phyloP scores from a whole-genome alignment of 139 green algal genomes.

The Mesotaenium endlicherianum region DNA sequence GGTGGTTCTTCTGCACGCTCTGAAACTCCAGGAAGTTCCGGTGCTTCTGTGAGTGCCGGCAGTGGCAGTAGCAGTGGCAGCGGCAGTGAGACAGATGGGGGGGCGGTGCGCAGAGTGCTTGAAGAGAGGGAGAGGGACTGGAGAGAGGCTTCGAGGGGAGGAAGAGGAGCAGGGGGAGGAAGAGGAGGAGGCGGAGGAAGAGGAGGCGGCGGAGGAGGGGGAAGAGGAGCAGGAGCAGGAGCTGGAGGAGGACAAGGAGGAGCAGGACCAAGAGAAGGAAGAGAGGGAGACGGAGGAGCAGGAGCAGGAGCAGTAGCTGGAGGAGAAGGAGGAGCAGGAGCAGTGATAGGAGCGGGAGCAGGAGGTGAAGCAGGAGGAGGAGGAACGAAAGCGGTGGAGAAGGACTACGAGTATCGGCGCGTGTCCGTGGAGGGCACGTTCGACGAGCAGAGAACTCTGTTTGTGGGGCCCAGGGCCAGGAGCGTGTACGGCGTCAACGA shows the following conservation, averaged over 20 bases:
- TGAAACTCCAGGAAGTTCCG: no score
- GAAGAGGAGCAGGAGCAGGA: no score
- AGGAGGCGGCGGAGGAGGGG: neutral
- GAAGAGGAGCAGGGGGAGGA: neutral
- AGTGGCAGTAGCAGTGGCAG: no score
- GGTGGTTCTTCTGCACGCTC: no score
- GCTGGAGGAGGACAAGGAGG: no score
- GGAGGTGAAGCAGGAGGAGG: neutral
- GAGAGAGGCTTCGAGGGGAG: neutral
- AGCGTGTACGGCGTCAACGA: slow-evolving; percentile 46
- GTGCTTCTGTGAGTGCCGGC: no score
- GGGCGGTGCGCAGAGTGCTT: no score
- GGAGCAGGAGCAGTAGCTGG: no score
- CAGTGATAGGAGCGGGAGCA: no score
- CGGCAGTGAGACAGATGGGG: no score
- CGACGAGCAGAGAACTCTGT: slow-evolving; percentile 61
- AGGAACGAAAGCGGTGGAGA: neutral
- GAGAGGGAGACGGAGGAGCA: no score
- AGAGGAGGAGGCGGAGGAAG: neutral
- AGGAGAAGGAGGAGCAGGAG: no score
- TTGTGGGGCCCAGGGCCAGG: slow-evolving; percentile 66
- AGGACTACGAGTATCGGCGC: slow-evolving; percentile 52
- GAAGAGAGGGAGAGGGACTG: neutral
- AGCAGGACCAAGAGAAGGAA: neutral
- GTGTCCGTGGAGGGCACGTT: slow-evolving; percentile 58